Evolutionary conservation across 164 flowering plant genomes (phyloP), one percentile per base, ranked within the genome.

Genomic region (Stephania yunnanensis): DNA sequence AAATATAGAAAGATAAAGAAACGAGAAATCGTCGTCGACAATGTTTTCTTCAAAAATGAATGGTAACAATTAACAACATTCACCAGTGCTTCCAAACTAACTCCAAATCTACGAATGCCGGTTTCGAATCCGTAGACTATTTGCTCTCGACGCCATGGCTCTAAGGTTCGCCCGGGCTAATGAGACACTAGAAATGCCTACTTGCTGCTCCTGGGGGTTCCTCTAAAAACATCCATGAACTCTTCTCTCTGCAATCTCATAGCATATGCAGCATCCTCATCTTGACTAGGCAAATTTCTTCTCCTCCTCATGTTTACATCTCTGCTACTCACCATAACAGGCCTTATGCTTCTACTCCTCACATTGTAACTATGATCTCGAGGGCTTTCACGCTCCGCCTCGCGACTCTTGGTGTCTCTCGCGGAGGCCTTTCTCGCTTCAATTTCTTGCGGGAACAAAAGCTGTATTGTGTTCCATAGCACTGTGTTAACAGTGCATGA

Each of bases 231-330:
- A 20, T 52, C 65, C 73, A 71, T 52, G 31, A 52, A 71, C 65
- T 71, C 73, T 52, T 71, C 73, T 65, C 73, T 71, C 44, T 71
- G 73, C 63, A 71, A 71, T 65, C 73, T 25, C 53, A 71, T 52
- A 25, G 99, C 99, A 76, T 93, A 80, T 70, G 94, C 97, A 55
- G 95, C 97, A 84, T 95, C 97, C 80, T 83, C 92, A 70, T 83
- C 89, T 78, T 93, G 95, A 71, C 77, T 77, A 1, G 87, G 81
- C 10, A 67, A 61, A 7, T 76, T 61, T 77, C 83, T 77, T 71
- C 82, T 78, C 46, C 85, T 81, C 73, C 81, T 72, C 22, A 19
- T 66, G 29, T 73, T 65, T 55, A 30, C 64, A 63, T 64, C 74
- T 64, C 71, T 76, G 42, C 30, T 67, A 45, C 46, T 25, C 10